phyloP scores from a whole-genome alignment of 495 filamentous ascomycete genomes.

The Aspergillus panamensis region DNA sequence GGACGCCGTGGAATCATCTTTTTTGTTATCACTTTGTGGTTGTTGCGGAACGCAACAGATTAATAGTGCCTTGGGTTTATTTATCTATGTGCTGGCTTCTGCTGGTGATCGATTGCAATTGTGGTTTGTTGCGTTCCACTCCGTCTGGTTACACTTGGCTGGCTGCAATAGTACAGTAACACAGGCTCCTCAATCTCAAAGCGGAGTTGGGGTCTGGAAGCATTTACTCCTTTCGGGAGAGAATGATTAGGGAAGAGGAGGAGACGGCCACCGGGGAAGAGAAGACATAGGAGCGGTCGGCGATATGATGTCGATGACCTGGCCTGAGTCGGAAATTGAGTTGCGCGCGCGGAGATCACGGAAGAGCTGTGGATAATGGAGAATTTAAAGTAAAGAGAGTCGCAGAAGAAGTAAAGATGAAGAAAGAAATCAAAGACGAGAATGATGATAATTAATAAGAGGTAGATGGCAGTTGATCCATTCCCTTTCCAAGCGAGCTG shows the following conservation, averaged over 20 bases:
- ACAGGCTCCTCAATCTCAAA: not conserved
- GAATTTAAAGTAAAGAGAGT: not conserved
- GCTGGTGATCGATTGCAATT: not conserved
- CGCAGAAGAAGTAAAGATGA: not conserved
- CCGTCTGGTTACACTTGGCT: not conserved
- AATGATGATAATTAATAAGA: not conserved
- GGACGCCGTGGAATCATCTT: conserved; percentile 21
- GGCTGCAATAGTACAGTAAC: not conserved
- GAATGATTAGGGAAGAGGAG: not conserved
- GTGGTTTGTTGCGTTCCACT: not conserved
- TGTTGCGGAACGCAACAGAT: not conserved
- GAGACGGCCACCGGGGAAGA: not conserved
- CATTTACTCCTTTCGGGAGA: not conserved
- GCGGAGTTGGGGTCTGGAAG: not conserved
- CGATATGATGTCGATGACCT: not conserved
- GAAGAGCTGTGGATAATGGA: not conserved
- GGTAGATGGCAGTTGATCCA: no score
- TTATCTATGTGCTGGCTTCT: not conserved
- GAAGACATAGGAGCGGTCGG: not conserved
- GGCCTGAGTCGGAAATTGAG: not conserved
- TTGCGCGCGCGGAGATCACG: not conserved
- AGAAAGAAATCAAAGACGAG: not conserved
- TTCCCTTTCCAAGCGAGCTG: no score
- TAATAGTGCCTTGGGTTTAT: not conserved
- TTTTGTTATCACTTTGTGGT: not conserved